Evolutionary conservation across 2,329 filamentous ascomycete genomes (phyloP).

Genomic region (Arthrobotrys sphaeroides): DNA sequence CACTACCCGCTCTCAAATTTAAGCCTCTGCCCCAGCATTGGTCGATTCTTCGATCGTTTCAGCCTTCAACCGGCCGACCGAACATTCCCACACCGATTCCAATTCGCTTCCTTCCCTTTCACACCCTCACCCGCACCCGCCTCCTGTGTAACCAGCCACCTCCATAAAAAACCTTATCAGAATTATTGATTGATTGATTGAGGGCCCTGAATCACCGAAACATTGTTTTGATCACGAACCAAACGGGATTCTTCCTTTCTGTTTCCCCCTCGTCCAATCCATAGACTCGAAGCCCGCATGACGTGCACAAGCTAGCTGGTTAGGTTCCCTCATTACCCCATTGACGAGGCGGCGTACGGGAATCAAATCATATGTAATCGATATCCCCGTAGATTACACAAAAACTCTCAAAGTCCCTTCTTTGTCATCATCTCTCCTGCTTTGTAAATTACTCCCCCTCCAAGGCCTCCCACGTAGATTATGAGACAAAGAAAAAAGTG

Average conservation of each 20-base stretch:
- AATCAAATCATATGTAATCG: constrained; percentile 25
- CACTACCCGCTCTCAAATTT: constrained; percentile 1
- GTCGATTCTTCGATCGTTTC: constrained; percentile 5
- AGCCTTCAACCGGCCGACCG: constrained; percentile 8
- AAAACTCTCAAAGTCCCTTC: neutral
- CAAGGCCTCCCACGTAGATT: neutral
- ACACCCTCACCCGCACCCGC: neutral
- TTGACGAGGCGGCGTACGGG: constrained; percentile 1
- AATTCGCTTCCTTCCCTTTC: neutral
- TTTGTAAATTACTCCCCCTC: neutral
- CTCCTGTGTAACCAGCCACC: constrained; percentile 50
- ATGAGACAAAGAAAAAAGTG: too few relatives aligned
- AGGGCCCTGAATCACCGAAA: neutral
- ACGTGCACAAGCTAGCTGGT: constrained; percentile 3
- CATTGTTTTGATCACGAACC: constrained; percentile 4
- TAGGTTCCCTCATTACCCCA: neutral
- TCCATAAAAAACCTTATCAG: constrained; percentile 24
- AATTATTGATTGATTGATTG: too few relatives aligned
- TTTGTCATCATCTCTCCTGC: constrained; percentile 15
- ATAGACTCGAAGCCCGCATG: constrained; percentile 3
- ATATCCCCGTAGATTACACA: constrained; percentile 20
- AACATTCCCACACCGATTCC: constrained; percentile 7
- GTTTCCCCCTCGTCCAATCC: too few relatives aligned
- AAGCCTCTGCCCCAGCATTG: neutral
- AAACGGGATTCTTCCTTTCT: constrained; percentile 8